Evolutionary conservation across 805 yeast species (phyloP).

Genomic region (Schizosaccharomyces japonicus): DNA sequence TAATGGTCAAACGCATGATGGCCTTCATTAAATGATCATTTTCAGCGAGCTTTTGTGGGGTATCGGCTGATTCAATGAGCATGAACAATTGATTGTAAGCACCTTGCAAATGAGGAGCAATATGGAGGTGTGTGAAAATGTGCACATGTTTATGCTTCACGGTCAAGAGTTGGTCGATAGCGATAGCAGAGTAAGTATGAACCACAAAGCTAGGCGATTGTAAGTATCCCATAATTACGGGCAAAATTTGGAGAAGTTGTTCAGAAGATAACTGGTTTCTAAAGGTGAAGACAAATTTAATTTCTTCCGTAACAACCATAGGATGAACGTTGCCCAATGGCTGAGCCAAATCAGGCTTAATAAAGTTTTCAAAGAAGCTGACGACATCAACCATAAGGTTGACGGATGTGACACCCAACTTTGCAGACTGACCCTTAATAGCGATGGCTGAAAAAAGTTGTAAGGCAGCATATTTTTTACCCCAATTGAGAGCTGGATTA

Average conservation of each 20-base stretch:
- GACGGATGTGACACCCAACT: constrained; percentile 66
- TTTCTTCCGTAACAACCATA: constrained; percentile 73
- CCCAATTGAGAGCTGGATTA: constrained; percentile 40
- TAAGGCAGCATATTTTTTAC: constrained; percentile 63
- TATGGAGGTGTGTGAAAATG: constrained; percentile 50
- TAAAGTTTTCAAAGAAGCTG: constrained; percentile 53
- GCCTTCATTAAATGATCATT: constrained; percentile 68
- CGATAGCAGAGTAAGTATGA: constrained; percentile 78
- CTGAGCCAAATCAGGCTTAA: constrained; percentile 57
- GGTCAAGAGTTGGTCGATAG: constrained; percentile 68
- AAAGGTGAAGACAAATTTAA: constrained; percentile 68
- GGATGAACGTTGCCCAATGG: constrained; percentile 29
- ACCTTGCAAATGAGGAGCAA: constrained; percentile 36
- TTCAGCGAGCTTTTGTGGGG: constrained; percentile 83
- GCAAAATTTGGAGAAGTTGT: constrained; percentile 58
- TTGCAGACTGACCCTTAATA: constrained; percentile 70
- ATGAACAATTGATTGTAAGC: constrained; percentile 42
- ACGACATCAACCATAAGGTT: constrained; percentile 70
- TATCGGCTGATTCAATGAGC: constrained; percentile 32
- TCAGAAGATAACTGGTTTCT: constrained; percentile 79
- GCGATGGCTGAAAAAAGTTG: constrained; percentile 75
- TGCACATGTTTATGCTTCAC: constrained; percentile 32
- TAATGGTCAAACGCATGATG: constrained; percentile 56
- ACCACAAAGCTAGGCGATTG: constrained; percentile 49
- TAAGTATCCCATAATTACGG: constrained; percentile 50